These are phyloP conservation scores for Kurtzmaniella quercitrusa DNA, from an alignment of 1,139 yeast genomes.

Conservation along the genomic window DNA sequence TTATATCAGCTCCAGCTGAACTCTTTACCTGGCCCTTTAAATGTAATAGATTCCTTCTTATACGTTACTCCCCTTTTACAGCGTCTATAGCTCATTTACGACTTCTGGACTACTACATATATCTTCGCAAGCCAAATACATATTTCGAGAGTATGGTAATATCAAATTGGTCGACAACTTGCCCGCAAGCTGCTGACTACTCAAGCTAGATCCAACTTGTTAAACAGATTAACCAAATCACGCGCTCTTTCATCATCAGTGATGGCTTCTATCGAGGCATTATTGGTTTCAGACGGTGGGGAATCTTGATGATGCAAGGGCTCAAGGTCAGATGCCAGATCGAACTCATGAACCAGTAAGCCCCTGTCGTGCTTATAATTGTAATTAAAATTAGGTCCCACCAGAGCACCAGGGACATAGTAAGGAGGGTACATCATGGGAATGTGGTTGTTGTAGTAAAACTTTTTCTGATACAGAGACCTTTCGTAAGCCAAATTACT, in stretches of 20 bases:
- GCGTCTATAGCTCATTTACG: too few species aligned
- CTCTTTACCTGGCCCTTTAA: too few species aligned
- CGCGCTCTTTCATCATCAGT: constrained; percentile 28
- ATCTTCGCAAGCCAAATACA: not conserved
- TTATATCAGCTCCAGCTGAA: too few species aligned
- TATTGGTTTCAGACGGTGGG: not conserved
- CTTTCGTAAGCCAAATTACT: constrained; percentile 30
- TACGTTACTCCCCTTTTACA: too few species aligned
- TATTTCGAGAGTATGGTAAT: not conserved
- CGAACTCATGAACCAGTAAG: not conserved
- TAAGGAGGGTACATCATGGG: constrained; percentile 10
- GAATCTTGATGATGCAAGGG: not conserved
- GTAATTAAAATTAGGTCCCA: not conserved
- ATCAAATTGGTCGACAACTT: not conserved
- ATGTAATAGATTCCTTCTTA: too few species aligned
- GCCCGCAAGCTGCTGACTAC: not conserved
- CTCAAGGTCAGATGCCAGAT: not conserved
- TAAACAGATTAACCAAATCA: constrained; percentile 26
- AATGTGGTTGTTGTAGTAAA: constrained; percentile 21
- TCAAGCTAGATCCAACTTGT: constrained; percentile 12
- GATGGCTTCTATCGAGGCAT: constrained; percentile 5
- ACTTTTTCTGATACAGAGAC: constrained; percentile 30
- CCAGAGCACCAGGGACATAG: not conserved
- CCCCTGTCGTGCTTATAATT: not conserved
- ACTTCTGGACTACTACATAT: not conserved